These are phyloP conservation scores for Leccinum fuscescens DNA, from an alignment of 1,284 basidiomycete genomes.

Conservation along the genomic window DNA sequence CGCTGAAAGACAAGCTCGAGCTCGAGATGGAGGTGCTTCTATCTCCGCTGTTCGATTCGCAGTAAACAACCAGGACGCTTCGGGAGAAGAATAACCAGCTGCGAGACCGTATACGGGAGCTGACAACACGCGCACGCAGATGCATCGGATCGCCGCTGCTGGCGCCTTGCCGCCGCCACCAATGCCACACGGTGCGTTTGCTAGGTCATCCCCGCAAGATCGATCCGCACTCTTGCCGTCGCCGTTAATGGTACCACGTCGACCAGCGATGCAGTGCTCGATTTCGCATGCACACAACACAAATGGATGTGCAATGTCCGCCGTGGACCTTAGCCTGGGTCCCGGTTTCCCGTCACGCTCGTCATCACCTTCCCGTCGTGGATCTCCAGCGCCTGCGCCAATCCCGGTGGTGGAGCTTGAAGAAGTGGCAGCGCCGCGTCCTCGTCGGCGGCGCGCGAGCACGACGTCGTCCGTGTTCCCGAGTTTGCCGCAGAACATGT, in stretches of 20 bases:
- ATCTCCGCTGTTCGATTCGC: conserved; percentile 67
- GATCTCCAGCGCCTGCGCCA: conserved; percentile 8
- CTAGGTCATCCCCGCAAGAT: conserved; percentile 18
- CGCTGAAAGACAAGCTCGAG: conserved; percentile 62
- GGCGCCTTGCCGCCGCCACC: conserved; percentile 14
- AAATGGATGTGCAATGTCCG: conserved; percentile 14
- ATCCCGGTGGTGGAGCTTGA: not conserved
- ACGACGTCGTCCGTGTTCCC: conserved; percentile 66
- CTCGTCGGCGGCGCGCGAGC: conserved; percentile 47
- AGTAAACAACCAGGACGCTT: conserved; percentile 57
- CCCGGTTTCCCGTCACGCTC: conserved; percentile 19
- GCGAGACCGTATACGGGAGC: conserved; percentile 49
- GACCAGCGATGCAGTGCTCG: conserved; percentile 16
- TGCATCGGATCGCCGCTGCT: conserved; percentile 28
- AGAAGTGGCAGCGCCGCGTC: conserved; percentile 11
- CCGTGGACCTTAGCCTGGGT: conserved; percentile 3
- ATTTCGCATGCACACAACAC: conserved; percentile 16
- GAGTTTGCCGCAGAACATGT: conserved; percentile 66
- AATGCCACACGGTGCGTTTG: not conserved
- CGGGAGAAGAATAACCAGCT: conserved; percentile 68
- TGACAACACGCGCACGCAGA: conserved; percentile 33
- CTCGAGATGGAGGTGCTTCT: conserved; percentile 68
- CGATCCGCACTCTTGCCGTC: conserved; percentile 18
- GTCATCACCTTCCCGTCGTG: conserved; percentile 21
- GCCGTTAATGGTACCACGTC: conserved; percentile 16